Evolutionary conservation across 2,329 filamentous ascomycete genomes (phyloP), one percentile per base, ranked within the genome.

Genomic region (Talaromyces sp.): DNA sequence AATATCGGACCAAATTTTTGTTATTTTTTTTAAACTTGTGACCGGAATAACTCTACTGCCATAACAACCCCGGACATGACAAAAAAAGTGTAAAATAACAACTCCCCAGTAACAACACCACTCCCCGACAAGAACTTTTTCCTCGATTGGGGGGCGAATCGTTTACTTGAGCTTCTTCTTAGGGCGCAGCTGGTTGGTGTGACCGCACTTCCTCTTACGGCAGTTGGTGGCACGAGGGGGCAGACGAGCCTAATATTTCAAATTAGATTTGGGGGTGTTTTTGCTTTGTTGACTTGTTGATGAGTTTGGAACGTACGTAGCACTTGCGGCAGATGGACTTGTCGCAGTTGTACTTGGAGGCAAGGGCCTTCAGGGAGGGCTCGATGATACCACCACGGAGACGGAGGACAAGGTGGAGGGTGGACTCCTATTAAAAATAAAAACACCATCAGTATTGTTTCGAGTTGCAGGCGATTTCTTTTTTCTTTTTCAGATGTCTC

Each of bases 321-420:
- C 95, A 99, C 91, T 99, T 98, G 87, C 95, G 94, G 92, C 95
- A 98, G 84, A 98, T 96, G 90, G 94, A 94, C 90, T 97, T 97
- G 73, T 98, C 95, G 90, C 94, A 98, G 90, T 99, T 98, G 89
- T 96, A 98, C 88, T 97, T 97, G 86, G 89, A 93, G 78, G 94
- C 94, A 69, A 98, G 89, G 72, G 92, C 94, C 89, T 98, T 98
- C 76, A 98, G 89, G 76, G 93, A 97, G 75, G 95, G 95, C 88
- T 98, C 94, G 77, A 96, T 97, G 86, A 98, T 94, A 87, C 94
- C 94, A 87, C 94, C 94, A 87, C 94, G 93, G 75, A 98, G 93
- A 85, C 94, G 93, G 82, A 98, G 93, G 79, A 98, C 94, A 78
- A 98, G 83, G 85, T 98, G 94, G 75, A 98, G 93, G 70, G 94